phyloP scores from a whole-genome alignment of 2,329 filamentous ascomycete species.

The Emericellopsis atlantica region DNA sequence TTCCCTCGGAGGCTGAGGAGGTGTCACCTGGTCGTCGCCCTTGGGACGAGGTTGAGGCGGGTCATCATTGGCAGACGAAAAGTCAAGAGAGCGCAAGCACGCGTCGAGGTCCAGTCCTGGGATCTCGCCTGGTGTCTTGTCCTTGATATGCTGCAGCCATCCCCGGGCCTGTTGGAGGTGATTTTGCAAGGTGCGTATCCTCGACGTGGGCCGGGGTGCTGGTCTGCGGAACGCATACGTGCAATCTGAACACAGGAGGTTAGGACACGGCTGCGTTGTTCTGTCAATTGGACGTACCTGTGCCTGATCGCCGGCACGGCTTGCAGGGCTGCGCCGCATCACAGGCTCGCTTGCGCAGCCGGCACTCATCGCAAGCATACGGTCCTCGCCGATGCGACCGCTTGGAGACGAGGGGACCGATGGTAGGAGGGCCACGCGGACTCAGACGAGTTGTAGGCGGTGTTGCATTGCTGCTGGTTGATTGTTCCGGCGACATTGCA shows the following conservation, averaged over 20 bases:
- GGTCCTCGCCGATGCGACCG: slow-evolving; percentile 1
- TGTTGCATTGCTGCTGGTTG: neutral
- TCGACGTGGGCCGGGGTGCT: slow-evolving; percentile 2
- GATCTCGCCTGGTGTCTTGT: neutral
- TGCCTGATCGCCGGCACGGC: slow-evolving; percentile 1
- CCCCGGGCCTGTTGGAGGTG: slow-evolving; percentile 2
- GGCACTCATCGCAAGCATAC: slow-evolving; percentile 4
- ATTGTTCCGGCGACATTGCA: too few relatives aligned
- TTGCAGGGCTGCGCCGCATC: slow-evolving; percentile 3
- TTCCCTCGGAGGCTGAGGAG: too few relatives aligned
- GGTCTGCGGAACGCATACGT: slow-evolving; percentile 4
- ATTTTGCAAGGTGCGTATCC: slow-evolving; percentile 3
- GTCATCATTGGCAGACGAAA: neutral
- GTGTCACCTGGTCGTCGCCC: too few relatives aligned
- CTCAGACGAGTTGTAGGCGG: neutral
- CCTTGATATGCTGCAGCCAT: slow-evolving; percentile 3
- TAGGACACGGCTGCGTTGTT: too few relatives aligned
- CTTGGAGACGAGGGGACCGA: neutral
- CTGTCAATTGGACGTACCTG: neutral
- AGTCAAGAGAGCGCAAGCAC: slow-evolving; percentile 3
- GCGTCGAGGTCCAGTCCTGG: slow-evolving; percentile 4
- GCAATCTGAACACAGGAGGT: slow-evolving; percentile 1
- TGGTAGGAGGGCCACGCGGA: neutral
- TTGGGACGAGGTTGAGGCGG: neutral
- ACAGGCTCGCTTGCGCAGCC: slow-evolving; percentile 3